These are phyloP conservation scores for Cokeromyces recurvatus DNA, from an alignment of 371 early-diverging fungal species.

Conservation along the genomic window DNA sequence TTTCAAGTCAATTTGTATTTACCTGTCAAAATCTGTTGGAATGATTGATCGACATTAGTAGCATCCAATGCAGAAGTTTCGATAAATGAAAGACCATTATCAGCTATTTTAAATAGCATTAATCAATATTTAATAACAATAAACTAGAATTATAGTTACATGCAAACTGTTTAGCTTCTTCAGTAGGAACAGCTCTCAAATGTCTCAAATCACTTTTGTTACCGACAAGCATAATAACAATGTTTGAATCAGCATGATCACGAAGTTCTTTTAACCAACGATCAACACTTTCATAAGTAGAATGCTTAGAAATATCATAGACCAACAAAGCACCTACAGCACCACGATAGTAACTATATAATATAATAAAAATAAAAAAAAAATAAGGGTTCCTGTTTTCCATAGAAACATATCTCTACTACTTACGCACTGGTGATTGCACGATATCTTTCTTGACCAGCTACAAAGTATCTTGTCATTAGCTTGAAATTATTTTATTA, in stretches of 20 bases:
- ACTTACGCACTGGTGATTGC: constrained; percentile 86
- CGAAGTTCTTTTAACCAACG: constrained; percentile 99
- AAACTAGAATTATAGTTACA: constrained; percentile 8
- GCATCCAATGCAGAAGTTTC: constrained; percentile 94
- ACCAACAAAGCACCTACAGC: constrained; percentile 97
- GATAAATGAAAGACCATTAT: constrained; percentile 88
- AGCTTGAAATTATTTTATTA: too few relatives aligned
- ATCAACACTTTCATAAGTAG: constrained; percentile 89
- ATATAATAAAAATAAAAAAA: neutral
- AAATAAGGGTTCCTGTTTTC: neutral
- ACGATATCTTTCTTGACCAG: constrained; percentile 85
- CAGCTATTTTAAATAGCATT: constrained; percentile 45
- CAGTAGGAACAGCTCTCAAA: constrained; percentile 93
- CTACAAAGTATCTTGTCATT: constrained; percentile 42
- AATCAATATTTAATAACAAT: neutral
- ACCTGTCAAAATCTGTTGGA: constrained; percentile 91
- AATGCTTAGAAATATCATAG: constrained; percentile 96
- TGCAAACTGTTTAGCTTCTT: constrained; percentile 84
- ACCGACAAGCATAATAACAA: constrained; percentile 98
- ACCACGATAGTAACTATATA: constrained; percentile 92
- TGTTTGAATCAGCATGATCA: constrained; percentile 96
- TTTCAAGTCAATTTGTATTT: constrained; percentile 3
- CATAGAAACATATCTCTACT: neutral
- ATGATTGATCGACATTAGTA: constrained; percentile 91
- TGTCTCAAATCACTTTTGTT: constrained; percentile 99